Percentiles rank a stretch among this genome's conserved stretches.
Conservation (phyloP, 2,329 filamentous ascomycete genomes). For the Sordariomycetes sp. region DNA sequence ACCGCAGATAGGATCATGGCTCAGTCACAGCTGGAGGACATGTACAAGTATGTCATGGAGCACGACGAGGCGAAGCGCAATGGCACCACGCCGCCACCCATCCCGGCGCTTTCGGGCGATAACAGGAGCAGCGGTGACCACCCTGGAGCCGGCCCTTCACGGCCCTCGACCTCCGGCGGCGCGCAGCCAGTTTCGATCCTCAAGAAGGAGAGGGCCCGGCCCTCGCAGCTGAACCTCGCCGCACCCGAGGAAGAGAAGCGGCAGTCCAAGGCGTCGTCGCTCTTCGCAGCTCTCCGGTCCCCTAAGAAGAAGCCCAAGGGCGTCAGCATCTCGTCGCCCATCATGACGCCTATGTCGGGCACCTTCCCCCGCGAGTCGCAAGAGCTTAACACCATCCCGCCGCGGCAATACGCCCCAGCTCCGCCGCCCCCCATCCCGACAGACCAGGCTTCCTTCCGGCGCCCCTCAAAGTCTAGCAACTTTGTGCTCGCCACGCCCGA, state of each 20-base stretch:
- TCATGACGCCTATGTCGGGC: conserved; percentile 49
- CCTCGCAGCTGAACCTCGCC: conserved; percentile 33
- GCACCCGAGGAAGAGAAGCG: conserved; percentile 30
- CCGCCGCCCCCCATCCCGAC: conserved; percentile 42
- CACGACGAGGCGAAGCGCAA: conserved; percentile 59
- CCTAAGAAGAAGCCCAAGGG: conserved; percentile 37
- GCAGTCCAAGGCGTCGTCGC: conserved; percentile 43
- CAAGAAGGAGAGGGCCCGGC: conserved; percentile 35
- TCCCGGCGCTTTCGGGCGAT: conserved; percentile 4
- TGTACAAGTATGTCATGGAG: conserved; percentile 87
- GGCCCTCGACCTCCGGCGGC: not conserved
- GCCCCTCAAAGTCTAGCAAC: conserved; percentile 13
- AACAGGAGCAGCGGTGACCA: not conserved
- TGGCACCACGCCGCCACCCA: conserved; percentile 21
- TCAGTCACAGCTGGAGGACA: conserved; percentile 72
- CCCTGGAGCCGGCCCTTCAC: not conserved
- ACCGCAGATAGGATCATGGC: conserved; percentile 61
- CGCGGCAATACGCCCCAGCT: conserved; percentile 42
- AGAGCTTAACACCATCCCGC: conserved; percentile 44
- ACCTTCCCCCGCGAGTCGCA: conserved; percentile 43
- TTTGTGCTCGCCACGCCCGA: conserved; percentile 24
- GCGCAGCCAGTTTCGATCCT: conserved; percentile 6
- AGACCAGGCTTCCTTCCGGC: conserved; percentile 17
- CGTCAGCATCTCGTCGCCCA: conserved; percentile 49
- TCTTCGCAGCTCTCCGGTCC: conserved; percentile 48